Percentiles rank a stretch among this genome's conserved stretches.
phyloP scores from a whole-genome alignment of 23 red algal species.

The Gracilaria domingensis region DNA sequence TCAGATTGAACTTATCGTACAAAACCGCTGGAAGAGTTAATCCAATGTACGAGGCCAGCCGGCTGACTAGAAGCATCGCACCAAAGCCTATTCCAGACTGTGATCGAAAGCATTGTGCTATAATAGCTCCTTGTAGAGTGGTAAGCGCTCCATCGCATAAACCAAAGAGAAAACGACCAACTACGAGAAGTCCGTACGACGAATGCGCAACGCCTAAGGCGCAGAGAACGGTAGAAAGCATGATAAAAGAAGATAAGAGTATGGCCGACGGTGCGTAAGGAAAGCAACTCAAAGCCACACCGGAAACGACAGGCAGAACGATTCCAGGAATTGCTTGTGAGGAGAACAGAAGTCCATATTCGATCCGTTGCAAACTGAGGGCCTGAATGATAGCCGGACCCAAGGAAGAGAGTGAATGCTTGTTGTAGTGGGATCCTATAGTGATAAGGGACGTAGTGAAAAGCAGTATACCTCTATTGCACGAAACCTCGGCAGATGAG shows the following conservation, averaged over 20 bases:
- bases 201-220: conserved; percentile 30
- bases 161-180: conserved; percentile 71
- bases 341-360: conserved; percentile 63
- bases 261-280: conserved; percentile 46
- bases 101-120: conserved; percentile 43
- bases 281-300: conserved; percentile 44
- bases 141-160: conserved; percentile 56
- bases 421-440: conserved; percentile 69
- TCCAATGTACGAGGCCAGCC: conserved; percentile 48
- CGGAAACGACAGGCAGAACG: conserved; percentile 41
- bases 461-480: background rate
- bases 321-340: conserved; percentile 71
- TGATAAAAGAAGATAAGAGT: conserved; percentile 22
- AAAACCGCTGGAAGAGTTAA: conserved; percentile 53
- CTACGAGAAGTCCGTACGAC: conserved; percentile 47
- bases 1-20: conserved; percentile 12
- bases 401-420: conserved; percentile 59
- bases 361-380: conserved; percentile 18
- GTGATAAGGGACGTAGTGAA: conserved; percentile 48
- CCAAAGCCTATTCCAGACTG: conserved; percentile 54
- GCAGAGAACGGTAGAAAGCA: conserved; percentile 41
- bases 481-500: background rate
- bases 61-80: conserved; percentile 53
- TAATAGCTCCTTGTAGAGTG: conserved; percentile 55
- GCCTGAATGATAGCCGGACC: conserved; percentile 44